Conservation (phyloP, 2,329 filamentous ascomycete species). For the Xylaria multiplex region DNA sequence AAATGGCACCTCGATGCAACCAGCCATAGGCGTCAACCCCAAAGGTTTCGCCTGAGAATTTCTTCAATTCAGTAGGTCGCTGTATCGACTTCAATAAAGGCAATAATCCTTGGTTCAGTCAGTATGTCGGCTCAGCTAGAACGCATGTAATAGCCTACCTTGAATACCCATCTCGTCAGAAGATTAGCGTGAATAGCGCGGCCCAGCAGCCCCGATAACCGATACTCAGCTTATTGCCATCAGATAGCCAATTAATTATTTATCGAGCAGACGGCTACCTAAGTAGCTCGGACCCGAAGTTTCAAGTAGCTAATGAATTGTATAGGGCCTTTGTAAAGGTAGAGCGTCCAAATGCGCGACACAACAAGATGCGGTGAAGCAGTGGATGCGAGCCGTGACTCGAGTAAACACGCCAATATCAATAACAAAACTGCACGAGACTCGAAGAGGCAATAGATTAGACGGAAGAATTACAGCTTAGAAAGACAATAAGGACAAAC, state of each 20-base stretch:
- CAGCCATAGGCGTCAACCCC: conserved; percentile 98
- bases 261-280: conserved; percentile 5
- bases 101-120: conserved; percentile 70
- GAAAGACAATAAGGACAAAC: not conserved
- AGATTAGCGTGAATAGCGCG: conserved; percentile 24
- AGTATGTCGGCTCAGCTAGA: conserved; percentile 6
- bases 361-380: conserved; percentile 31
- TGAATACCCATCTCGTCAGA: conserved; percentile 46
- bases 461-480: conserved; percentile 1
- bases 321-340: conserved; percentile 4
- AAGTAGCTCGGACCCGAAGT: conserved; percentile 1
- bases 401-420: conserved; percentile 42
- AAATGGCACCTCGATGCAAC: conserved; percentile 91
- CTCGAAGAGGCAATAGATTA: conserved; percentile 1
- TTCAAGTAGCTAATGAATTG: conserved; percentile 15
- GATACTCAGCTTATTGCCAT: conserved; percentile 30
- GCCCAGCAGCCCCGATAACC: conserved; percentile 17
- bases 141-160: conserved; percentile 39
- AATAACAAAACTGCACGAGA: conserved; percentile 30
- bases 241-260: conserved; percentile 13
- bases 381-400: not conserved
- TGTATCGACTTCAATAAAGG: conserved; percentile 97
- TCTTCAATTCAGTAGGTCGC: conserved; percentile 84
- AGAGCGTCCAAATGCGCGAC: conserved; percentile 20
- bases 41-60: conserved; percentile 85